Conservation (phyloP, 495 filamentous ascomycete species). For the Aspergillus saccharolyticus region DNA sequence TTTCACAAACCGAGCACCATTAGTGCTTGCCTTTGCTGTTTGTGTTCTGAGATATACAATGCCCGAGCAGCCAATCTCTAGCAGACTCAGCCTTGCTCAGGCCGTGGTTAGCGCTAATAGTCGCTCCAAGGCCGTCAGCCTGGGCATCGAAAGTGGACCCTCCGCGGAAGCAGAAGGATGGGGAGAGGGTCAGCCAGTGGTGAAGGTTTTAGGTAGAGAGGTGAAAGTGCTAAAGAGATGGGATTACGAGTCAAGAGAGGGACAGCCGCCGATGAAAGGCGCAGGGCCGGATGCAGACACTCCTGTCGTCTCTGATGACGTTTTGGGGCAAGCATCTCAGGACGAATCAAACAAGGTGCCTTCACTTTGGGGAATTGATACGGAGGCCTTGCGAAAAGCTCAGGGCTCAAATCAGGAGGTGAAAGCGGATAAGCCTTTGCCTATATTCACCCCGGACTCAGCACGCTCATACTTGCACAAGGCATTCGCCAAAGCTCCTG, state of each 20-base stretch:
- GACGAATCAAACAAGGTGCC: conserved; percentile 25
- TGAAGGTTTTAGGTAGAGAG: conserved; percentile 66
- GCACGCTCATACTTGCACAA: conserved; percentile 41
- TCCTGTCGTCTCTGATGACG: conserved; percentile 4
- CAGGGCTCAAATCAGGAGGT: conserved; percentile 16
- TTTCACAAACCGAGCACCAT: conserved; percentile 71
- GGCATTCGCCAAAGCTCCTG: conserved; percentile 22
- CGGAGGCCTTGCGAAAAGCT: conserved; percentile 55
- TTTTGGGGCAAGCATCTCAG: conserved; percentile 11
- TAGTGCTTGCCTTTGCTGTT: conserved; percentile 77
- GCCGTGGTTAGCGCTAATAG: conserved; percentile 75
- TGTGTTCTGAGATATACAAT: conserved; percentile 69
- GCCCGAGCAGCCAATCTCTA: conserved; percentile 78
- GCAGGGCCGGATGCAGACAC: conserved; percentile 7
- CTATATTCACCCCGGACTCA: conserved; percentile 63
- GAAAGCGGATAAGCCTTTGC: conserved; percentile 35
- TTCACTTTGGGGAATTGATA: conserved; percentile 73
- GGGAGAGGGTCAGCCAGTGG: conserved; percentile 67
- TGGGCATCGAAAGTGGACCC: conserved; percentile 64
- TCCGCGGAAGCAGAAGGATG: conserved; percentile 66
- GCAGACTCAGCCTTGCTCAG: conserved; percentile 71
- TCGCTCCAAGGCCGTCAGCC: conserved; percentile 64
- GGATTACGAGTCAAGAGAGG: conserved; percentile 64
- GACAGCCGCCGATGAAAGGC: conserved; percentile 17
- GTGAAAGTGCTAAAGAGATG: conserved; percentile 69